Percentiles rank a stretch among this genome's conserved stretches.
Evolutionary conservation across 1,139 yeast genomes (phyloP).

Genomic region (Pichia sp.): DNA sequence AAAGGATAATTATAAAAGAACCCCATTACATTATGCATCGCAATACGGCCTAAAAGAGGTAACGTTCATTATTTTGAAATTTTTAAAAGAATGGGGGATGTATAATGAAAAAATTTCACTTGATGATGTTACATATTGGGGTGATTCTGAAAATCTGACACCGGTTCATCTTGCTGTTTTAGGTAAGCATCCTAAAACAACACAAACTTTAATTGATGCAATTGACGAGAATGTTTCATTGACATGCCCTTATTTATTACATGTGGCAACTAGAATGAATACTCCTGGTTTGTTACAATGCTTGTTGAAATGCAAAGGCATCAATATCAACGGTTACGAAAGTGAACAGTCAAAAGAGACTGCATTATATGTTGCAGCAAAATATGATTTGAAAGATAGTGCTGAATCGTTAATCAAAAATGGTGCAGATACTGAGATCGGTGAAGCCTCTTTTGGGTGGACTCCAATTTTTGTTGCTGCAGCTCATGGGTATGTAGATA

Average conservation of each 20-base stretch:
- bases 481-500: constrained; percentile 65
- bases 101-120: constrained; percentile 44
- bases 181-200: constrained; percentile 77
- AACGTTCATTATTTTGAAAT: constrained; percentile 49
- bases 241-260: constrained; percentile 47
- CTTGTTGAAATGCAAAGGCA: constrained; percentile 50
- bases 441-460: constrained; percentile 85
- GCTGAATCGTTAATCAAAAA: constrained; percentile 50
- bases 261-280: constrained; percentile 68
- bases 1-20: constrained; percentile 68
- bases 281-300: constrained; percentile 50
- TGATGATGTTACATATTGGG: constrained; percentile 62
- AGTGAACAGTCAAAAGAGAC: constrained; percentile 60
- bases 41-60: constrained; percentile 75
- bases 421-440: constrained; percentile 69
- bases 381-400: constrained; percentile 49
- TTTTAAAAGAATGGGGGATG: constrained; percentile 45
- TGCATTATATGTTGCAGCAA: constrained; percentile 72
- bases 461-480: constrained; percentile 91
- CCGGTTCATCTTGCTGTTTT: constrained; percentile 81
- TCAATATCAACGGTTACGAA: constrained; percentile 61
- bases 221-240: constrained; percentile 33
- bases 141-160: constrained; percentile 74
- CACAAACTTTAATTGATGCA: constrained; percentile 49
- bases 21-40: constrained; percentile 87